Conservation (phyloP, 352 stramenopile species). For the Globisporangium takayamanum region DNA sequence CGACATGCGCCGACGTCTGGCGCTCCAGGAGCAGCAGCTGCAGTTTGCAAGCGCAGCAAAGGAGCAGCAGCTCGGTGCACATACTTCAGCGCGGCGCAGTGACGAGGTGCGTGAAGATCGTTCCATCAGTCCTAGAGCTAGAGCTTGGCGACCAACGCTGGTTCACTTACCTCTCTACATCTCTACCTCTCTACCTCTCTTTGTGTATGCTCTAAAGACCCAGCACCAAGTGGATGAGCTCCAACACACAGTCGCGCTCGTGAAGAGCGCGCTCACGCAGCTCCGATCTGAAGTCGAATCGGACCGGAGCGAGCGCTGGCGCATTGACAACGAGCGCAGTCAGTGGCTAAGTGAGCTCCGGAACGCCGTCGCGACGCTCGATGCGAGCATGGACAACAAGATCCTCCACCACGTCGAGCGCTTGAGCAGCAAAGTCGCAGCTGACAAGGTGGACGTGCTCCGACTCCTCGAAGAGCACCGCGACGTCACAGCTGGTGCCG, state of each 20-base stretch:
- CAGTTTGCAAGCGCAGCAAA: conserved; percentile 18
- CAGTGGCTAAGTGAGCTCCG: conserved; percentile 27
- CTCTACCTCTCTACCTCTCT: not conserved
- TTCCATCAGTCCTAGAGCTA: too few species aligned
- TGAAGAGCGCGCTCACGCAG: conserved; percentile 35
- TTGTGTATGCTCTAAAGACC: conserved; percentile 4
- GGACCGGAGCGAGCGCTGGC: conserved; percentile 51
- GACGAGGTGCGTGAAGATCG: conserved; percentile 3
- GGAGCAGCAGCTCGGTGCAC: conserved; percentile 10
- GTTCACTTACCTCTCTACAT: not conserved
- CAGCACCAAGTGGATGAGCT: conserved; percentile 34
- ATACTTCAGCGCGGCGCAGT: conserved; percentile 3
- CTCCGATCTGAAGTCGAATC: conserved; percentile 46
- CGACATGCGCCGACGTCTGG: conserved; percentile 30
- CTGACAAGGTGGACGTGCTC: conserved; percentile 49
- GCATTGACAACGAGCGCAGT: conserved; percentile 22
- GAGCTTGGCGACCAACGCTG: too few species aligned
- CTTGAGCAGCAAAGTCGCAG: conserved; percentile 30
- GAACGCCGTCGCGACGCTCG: conserved; percentile 21
- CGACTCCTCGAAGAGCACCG: conserved; percentile 47
- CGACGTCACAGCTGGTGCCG: conserved; percentile 29
- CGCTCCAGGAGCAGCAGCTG: conserved; percentile 38
- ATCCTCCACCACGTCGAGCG: conserved; percentile 38
- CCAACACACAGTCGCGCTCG: conserved; percentile 24
- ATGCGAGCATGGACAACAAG: conserved; percentile 35